These are phyloP conservation scores for Phytophthora nicotianae DNA, from an alignment of 352 stramenopile species.

Conservation along the genomic window DNA sequence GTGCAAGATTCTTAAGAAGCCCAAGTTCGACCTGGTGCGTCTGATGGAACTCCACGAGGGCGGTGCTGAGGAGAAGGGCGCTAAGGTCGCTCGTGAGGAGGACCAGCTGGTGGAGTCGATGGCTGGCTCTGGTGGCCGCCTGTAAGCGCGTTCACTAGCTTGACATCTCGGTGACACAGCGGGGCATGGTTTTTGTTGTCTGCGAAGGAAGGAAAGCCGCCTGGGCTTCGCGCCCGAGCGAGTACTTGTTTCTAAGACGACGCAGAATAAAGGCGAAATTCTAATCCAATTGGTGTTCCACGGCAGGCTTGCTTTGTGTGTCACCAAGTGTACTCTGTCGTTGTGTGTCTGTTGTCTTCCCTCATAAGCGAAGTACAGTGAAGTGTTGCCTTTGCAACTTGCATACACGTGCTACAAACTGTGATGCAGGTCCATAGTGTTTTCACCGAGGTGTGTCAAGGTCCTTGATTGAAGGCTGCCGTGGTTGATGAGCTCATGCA, in stretches of 20 bases:
- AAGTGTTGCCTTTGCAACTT: no score
- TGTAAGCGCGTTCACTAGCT: slow-evolving; percentile 68
- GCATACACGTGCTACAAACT: no score
- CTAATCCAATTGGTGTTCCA: slow-evolving; percentile 50
- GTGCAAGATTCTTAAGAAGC: slow-evolving; percentile 99
- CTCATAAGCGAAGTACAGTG: no score
- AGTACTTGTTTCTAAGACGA: slow-evolving; percentile 65
- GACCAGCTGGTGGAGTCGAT: slow-evolving; percentile 89
- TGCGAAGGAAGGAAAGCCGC: slow-evolving; percentile 26
- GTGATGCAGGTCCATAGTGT: no score
- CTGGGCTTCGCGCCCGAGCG: slow-evolving; percentile 15
- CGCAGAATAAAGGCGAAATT: slow-evolving; percentile 90
- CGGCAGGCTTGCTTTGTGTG: slow-evolving; percentile 4
- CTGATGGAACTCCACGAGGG: slow-evolving; percentile 99
- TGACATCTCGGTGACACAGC: slow-evolving; percentile 33
- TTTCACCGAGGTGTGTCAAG: no score
- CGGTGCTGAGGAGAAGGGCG: slow-evolving; percentile 91
- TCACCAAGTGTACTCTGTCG: slow-evolving; percentile 16
- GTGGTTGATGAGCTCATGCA: no score
- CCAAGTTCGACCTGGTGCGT: slow-evolving; percentile 99
- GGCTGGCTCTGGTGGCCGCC: slow-evolving; percentile 84
- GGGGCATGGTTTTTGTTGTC: slow-evolving; percentile 52
- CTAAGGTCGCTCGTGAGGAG: slow-evolving; percentile 88
- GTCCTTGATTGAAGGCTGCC: no score
- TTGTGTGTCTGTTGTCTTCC: neutral